Evolutionary conservation across 495 filamentous ascomycete genomes (phyloP), one percentile per base, ranked within the genome.

Genomic region (Trichoderma reesei): DNA sequence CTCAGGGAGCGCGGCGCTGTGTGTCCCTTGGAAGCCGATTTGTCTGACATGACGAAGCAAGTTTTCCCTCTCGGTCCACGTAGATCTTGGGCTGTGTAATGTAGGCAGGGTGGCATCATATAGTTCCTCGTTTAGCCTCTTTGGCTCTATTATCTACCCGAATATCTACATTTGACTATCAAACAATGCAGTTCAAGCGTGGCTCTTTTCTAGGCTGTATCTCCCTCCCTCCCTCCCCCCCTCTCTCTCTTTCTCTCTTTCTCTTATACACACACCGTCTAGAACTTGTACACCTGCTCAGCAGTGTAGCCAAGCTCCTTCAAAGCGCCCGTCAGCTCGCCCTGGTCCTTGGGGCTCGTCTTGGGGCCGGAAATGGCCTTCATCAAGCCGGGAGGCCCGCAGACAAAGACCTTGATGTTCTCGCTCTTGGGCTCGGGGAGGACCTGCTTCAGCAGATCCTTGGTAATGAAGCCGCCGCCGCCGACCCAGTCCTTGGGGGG

Each of bases 241-340:
- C 26, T 1, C 26, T 26, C 26, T 26, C 26, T 26, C 26, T 26
- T 1, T 26, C 31, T 56, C 31, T 34, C 33, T 34, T 2, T 56
- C 26, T n/a, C 7, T 18, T 10, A 34, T 0, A 34, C 34, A 61
- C 16, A 61, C 7, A 18, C 36, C 36, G 36, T 63, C 44, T 75
- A 98, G 74, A 98, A 98, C 82, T 98, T 98, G 81, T 89, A 98
- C 34, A 98, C 95, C 81, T 98, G 95, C 56, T 97, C 94, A 78
- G 90, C 81, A 64, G 70, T 82, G 79, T 97, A 98, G 18, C 94
- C 94, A 61, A 98, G 76, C 73, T 98, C 91, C 82, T 91, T 89
- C 70, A 98, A 77, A 68, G 86, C 74, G 64, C 94, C 94, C 5
- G 76, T 77, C 44, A 98, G 78, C 82, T 98, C 94, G 56, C 94